These are phyloP conservation scores for Aspergillus campestris DNA, from an alignment of 495 filamentous ascomycete genomes.

Conservation along the genomic window DNA sequence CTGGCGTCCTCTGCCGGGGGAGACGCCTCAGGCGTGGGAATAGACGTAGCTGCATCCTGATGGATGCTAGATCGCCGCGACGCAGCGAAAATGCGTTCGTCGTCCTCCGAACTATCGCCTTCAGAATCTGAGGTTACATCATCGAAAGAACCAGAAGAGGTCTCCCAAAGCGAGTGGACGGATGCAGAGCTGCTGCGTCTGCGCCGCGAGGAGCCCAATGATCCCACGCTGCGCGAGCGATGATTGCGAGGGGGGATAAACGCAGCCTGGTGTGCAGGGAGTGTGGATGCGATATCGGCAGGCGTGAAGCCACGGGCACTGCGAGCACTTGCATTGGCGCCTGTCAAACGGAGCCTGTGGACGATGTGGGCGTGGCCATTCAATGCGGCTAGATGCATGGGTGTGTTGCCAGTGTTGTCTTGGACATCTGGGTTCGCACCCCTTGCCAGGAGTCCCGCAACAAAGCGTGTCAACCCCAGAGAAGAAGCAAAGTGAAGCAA, in stretches of 20 bases:
- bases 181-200: slow-evolving; percentile 60
- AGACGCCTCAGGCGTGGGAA: slow-evolving; percentile 19
- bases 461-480: slow-evolving; percentile 65
- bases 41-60: slow-evolving; percentile 24
- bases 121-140: slow-evolving; percentile 42
- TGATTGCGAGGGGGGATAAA: slow-evolving; percentile 44
- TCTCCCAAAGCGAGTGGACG: slow-evolving; percentile 53
- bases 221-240: slow-evolving; percentile 51
- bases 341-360: slow-evolving; percentile 59
- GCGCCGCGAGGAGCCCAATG: slow-evolving; percentile 43
- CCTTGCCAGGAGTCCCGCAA: slow-evolving; percentile 69
- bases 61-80: slow-evolving; percentile 37
- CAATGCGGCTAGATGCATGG: slow-evolving; percentile 78
- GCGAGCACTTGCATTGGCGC: slow-evolving; percentile 62
- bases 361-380: slow-evolving; percentile 69
- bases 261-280: slow-evolving; percentile 47
- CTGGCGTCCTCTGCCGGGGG: slow-evolving; percentile 21
- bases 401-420: slow-evolving; percentile 74
- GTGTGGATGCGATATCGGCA: slow-evolving; percentile 60
- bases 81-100: slow-evolving; percentile 35
- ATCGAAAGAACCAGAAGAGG: slow-evolving; percentile 35
- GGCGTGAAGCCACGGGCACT: slow-evolving; percentile 65
- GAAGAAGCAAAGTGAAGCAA: slow-evolving; percentile 77
- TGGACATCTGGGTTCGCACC: slow-evolving; percentile 68
- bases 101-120: slow-evolving; percentile 28